A percentile compares a stretch with the other conserved stretches of the same genome.
Evolutionary conservation across 352 stramenopile genomes (phyloP).

Genomic region (Phytophthora syringae): DNA sequence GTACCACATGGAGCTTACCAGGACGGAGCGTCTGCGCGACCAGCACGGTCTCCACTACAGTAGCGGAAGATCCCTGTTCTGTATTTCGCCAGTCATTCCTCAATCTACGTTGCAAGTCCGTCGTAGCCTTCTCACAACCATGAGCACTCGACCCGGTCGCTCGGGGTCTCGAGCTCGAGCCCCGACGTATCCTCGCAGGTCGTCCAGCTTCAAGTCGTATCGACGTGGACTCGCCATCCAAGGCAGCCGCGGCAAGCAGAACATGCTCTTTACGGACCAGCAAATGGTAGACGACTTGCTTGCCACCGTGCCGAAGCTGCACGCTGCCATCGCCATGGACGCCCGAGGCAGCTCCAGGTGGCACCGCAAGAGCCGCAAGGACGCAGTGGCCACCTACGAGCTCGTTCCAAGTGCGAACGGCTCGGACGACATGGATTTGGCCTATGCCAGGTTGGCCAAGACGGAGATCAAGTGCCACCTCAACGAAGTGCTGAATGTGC

Average conservation of each 20-base stretch:
- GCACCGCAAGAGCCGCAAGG: constrained; percentile 44
- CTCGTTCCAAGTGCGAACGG: constrained; percentile 27
- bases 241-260: constrained; percentile 23
- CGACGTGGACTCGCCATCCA: constrained; percentile 30
- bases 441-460: constrained; percentile 49
- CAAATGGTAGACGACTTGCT: constrained; percentile 45
- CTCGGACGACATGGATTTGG: constrained; percentile 50
- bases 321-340: constrained; percentile 34
- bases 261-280: constrained; percentile 42
- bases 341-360: constrained; percentile 29
- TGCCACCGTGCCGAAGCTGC: constrained; percentile 42
- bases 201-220: constrained; percentile 30
- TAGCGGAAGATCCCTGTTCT: neutral
- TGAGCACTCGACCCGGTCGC: constrained; percentile 29
- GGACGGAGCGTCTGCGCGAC: constrained; percentile 18
- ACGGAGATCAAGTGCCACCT: constrained; percentile 55
- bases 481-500: constrained; percentile 49
- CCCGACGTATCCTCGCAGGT: constrained; percentile 21
- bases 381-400: constrained; percentile 46
- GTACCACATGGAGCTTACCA: constrained; percentile 29
- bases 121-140: constrained; percentile 16
- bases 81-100: constrained; percentile 6
- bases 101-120: neutral
- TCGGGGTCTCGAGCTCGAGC: constrained; percentile 17
- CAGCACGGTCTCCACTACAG: constrained; percentile 18